Evolutionary conservation across 495 filamentous ascomycete species (phyloP).

Genomic region (Penicillium arizonense): DNA sequence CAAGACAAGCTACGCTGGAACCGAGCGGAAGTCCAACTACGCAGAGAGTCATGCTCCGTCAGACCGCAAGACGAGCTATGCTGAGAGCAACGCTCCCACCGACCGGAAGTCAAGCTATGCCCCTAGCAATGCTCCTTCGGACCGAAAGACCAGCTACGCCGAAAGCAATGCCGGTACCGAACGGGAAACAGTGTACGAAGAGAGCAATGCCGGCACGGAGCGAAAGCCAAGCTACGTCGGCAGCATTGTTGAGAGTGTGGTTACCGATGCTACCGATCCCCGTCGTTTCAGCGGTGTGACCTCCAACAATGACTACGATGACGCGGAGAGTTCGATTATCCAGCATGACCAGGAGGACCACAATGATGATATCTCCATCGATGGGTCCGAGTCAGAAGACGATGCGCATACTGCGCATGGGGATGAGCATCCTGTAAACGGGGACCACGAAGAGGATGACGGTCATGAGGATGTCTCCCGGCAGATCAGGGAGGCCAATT

Average conservation of each 20-base stretch:
- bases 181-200: constrained; percentile 49
- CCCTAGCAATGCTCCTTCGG: background rate
- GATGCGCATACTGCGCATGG: constrained; percentile 16
- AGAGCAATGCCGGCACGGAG: constrained; percentile 47
- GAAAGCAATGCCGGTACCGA: constrained; percentile 54
- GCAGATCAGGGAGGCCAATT: constrained; percentile 27
- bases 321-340: constrained; percentile 17
- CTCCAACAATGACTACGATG: constrained; percentile 33
- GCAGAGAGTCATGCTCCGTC: constrained; percentile 35
- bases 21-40: constrained; percentile 10
- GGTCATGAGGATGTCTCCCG: constrained; percentile 14
- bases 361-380: constrained; percentile 10
- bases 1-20: constrained; percentile 45
- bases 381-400: constrained; percentile 12
- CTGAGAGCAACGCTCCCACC: constrained; percentile 24
- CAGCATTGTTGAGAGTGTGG: constrained; percentile 47
- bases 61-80: constrained; percentile 50
- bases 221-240: constrained; percentile 51
- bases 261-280: constrained; percentile 45
- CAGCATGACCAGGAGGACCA: constrained; percentile 10
- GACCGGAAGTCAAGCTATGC: constrained; percentile 7
- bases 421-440: constrained; percentile 4
- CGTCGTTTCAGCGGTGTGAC: constrained; percentile 52
- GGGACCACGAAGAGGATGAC: constrained; percentile 6
- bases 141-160: constrained; percentile 23